Base-by-base conservation (phyloP, 2,329 filamentous ascomycete genomes). In the Sporothrix schenckii region DNA sequence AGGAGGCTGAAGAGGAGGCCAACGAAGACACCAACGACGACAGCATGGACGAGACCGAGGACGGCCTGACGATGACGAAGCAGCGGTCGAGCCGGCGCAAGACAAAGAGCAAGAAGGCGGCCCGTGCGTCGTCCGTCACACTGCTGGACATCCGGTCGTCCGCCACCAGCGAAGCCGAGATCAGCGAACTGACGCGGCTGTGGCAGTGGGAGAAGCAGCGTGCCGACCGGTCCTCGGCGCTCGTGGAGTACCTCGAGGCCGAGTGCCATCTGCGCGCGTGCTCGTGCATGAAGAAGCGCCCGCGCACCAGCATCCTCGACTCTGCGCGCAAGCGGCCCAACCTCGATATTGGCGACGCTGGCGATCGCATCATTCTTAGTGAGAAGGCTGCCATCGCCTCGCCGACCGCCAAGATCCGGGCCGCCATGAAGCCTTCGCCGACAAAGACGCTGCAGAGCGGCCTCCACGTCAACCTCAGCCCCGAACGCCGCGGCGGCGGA, bases 231-330 rank as follows among this genome's bases (percentile, higher is more conserved):
- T 90, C 91, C 0, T 84, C 90, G 73, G 91, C 93, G 72, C 87
- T 91, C 76, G 84, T 93, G 63, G 90, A 93, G 44, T 94, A 92
- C 78, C 83, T 94, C 77, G 87, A 92, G 76, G 86, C 91, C 69
- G 91, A 94, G 78, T 93, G 90, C 77, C 84, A 88, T 66, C 85
- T 93, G 73, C 84, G 86, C 61, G 88, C 86, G 79, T 92, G 91
- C 80, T 82, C 85, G 1, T 90, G 89, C 76, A 85, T 81, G 72
- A 85, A 82, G 73, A 76, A 78, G 52, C 78, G 78, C 19, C 76
- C 77, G 13, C 75, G 78, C 13, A 74, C 76, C 56, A 80, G 78
- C 75, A 72, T 76, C 41, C 58, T 73, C 27, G 67, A 71, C 69
- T 68, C 72, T 67, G 74, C 81, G 77, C 72, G 80, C 78, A 80